These are phyloP conservation scores for Schizonepeta tenuifolia DNA, from an alignment of 257 asterid species.

Conservation along the genomic window DNA sequence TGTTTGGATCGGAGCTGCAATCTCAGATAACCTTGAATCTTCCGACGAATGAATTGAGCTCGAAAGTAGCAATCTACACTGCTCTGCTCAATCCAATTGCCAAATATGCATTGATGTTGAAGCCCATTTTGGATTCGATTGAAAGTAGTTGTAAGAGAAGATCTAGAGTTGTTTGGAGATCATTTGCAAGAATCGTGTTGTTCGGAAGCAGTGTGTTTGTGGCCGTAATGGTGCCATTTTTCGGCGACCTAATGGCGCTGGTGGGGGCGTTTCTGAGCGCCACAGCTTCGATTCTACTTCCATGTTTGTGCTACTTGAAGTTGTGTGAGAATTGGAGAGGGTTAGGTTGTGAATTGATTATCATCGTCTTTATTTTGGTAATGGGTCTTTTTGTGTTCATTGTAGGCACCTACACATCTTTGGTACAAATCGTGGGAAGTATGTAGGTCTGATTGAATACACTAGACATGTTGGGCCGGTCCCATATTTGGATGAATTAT, in stretches of 20 bases:
- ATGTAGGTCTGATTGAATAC: neutral
- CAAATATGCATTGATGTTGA: slow-evolving; percentile 64
- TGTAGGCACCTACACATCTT: slow-evolving; percentile 34
- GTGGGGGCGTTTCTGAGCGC: slow-evolving; percentile 63
- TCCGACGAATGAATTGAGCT: slow-evolving; percentile 45
- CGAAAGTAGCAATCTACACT: slow-evolving; percentile 62
- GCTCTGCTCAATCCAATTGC: slow-evolving; percentile 63
- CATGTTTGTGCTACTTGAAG: slow-evolving; percentile 71
- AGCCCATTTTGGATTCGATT: slow-evolving; percentile 45
- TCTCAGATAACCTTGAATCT: slow-evolving; percentile 70
- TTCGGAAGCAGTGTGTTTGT: slow-evolving; percentile 51
- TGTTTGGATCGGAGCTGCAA: slow-evolving; percentile 56
- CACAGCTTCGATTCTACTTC: slow-evolving; percentile 51
- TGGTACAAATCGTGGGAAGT: slow-evolving; percentile 25
- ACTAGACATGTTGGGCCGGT: no score
- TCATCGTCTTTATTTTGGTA: slow-evolving; percentile 18
- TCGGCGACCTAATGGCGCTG: slow-evolving; percentile 51
- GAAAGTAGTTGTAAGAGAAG: slow-evolving; percentile 35
- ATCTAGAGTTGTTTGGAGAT: slow-evolving; percentile 11
- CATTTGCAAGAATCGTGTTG: slow-evolving; percentile 35
- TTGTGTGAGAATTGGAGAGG: slow-evolving; percentile 47
- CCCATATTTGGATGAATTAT: no score
- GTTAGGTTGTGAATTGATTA: slow-evolving; percentile 21
- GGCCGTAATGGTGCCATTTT: slow-evolving; percentile 59
- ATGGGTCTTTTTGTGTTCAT: slow-evolving; percentile 35